A percentile compares a stretch with the other conserved stretches of the same genome.
Conservation (phyloP, 2,329 filamentous ascomycete genomes). For the Magnaporthiopsis incrustans region DNA sequence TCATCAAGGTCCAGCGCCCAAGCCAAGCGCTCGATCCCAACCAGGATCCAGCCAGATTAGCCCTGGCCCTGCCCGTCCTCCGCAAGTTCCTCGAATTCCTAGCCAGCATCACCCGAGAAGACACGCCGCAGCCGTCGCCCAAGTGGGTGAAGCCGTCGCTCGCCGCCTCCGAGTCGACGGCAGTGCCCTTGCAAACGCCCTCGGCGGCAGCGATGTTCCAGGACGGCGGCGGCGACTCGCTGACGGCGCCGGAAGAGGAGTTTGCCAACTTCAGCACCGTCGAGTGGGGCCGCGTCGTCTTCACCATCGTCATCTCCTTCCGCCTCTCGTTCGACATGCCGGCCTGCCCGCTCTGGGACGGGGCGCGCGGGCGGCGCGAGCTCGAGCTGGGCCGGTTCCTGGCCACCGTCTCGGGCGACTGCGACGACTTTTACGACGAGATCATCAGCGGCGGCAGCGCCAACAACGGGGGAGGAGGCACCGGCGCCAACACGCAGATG, state of each 20-base stretch:
- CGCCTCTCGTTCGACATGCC: conserved; percentile 38
- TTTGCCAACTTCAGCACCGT: conserved; percentile 30
- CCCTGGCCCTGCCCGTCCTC: conserved; percentile 13
- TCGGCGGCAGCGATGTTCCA: neutral
- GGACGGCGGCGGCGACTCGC: neutral
- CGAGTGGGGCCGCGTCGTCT: conserved; percentile 37
- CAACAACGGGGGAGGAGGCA: conserved; percentile 9
- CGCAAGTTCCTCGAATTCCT: conserved; percentile 20
- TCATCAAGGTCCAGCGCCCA: neutral
- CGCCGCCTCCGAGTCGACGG: conserved; percentile 11
- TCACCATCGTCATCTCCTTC: conserved; percentile 32
- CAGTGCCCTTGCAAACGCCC: neutral
- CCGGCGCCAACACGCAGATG: conserved; percentile 19
- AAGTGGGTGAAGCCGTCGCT: neutral
- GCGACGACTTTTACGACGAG: conserved; percentile 3
- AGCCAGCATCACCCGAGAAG: neutral
- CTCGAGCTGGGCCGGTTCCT: conserved; percentile 33
- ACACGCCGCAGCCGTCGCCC: neutral
- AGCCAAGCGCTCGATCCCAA: conserved; percentile 7
- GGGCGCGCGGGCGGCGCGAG: conserved; percentile 28
- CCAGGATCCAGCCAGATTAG: conserved; percentile 14
- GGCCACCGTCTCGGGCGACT: conserved; percentile 21
- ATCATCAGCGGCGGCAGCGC: neutral
- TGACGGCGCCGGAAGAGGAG: conserved; percentile 8
- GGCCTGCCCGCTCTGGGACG: conserved; percentile 27